phyloP scores from a whole-genome alignment of 441 rosid genomes.

The Corymbia calophylla region DNA sequence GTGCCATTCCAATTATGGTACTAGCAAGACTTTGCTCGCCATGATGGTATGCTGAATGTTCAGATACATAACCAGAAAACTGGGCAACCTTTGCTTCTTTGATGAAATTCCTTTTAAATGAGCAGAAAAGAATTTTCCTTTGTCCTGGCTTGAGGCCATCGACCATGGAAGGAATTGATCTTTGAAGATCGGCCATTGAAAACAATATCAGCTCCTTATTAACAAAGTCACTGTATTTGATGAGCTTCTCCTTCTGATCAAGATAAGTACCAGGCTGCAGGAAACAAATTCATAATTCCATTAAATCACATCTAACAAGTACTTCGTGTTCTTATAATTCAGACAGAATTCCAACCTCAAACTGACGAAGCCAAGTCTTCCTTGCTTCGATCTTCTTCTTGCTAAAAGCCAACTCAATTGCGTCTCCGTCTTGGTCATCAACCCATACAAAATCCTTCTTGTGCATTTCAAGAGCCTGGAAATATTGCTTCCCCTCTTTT shows the following conservation, averaged over 20 bases:
- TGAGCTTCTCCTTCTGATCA: conserved; percentile 57
- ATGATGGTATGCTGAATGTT: conserved; percentile 92
- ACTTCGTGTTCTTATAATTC: background rate
- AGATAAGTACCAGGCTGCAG: conserved; percentile 94
- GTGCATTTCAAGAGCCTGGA: conserved; percentile 46
- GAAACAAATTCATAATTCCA: conserved; percentile 4
- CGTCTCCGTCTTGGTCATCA: conserved; percentile 73
- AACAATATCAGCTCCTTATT: conserved; percentile 95
- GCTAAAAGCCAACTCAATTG: conserved; percentile 98
- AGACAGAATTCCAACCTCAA: conserved; percentile 36
- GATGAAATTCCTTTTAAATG: conserved; percentile 76
- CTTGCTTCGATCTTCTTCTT: conserved; percentile 95
- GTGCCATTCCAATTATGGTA: conserved; percentile 91
- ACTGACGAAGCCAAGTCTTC: conserved; percentile 81
- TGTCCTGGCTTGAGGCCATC: conserved; percentile 98
- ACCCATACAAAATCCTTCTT: conserved; percentile 85
- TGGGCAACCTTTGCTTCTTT: conserved; percentile 79
- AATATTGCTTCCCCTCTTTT: conserved; percentile 74
- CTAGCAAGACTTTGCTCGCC: conserved; percentile 90
- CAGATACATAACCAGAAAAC: conserved; percentile 82
- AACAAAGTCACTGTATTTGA: conserved; percentile 84
- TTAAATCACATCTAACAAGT: background rate
- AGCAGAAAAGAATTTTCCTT: conserved; percentile 82
- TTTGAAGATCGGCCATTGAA: conserved; percentile 96
- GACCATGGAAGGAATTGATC: conserved; percentile 94